A percentile compares a stretch with the other conserved stretches of the same genome.
These are phyloP conservation scores for Geranium incanum DNA, from an alignment of 441 rosid genomes.

Conservation along the genomic window DNA sequence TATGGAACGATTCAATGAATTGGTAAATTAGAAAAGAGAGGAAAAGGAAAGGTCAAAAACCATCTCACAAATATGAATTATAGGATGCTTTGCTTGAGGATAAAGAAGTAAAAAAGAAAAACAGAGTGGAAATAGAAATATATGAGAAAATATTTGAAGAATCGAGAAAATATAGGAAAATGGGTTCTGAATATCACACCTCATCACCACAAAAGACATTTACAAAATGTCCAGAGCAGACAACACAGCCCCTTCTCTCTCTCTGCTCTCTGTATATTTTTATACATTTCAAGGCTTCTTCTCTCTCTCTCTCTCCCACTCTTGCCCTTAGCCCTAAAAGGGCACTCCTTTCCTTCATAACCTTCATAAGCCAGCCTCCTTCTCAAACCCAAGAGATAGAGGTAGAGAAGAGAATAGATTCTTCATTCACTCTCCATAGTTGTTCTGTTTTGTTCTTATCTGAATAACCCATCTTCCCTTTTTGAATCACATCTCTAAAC, in stretches of 20 bases:
- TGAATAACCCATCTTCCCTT: too few species aligned
- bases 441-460: too few species aligned
- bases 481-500: too few species aligned
- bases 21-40: not conserved
- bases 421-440: not conserved
- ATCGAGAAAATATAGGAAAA: too few species aligned
- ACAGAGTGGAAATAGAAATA: not conserved
- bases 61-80: not conserved
- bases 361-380: slow-evolving; percentile 33
- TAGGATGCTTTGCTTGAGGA: not conserved
- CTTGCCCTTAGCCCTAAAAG: slow-evolving; percentile 42
- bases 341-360: slow-evolving; percentile 38
- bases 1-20: not conserved
- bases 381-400: slow-evolving; percentile 25
- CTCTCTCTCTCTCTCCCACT: slow-evolving; percentile 25
- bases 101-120: too few species aligned
- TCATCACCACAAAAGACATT: not conserved
- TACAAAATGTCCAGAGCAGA: not conserved
- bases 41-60: not conserved
- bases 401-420: slow-evolving; percentile 18
- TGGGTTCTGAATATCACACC: not conserved
- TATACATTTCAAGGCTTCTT: slow-evolving; percentile 5
- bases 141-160: not conserved
- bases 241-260: not conserved
- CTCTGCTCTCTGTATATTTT: not conserved